Evolutionary conservation across 2,329 filamentous ascomycete genomes (phyloP).

Genomic region (Xylogone sp.): DNA sequence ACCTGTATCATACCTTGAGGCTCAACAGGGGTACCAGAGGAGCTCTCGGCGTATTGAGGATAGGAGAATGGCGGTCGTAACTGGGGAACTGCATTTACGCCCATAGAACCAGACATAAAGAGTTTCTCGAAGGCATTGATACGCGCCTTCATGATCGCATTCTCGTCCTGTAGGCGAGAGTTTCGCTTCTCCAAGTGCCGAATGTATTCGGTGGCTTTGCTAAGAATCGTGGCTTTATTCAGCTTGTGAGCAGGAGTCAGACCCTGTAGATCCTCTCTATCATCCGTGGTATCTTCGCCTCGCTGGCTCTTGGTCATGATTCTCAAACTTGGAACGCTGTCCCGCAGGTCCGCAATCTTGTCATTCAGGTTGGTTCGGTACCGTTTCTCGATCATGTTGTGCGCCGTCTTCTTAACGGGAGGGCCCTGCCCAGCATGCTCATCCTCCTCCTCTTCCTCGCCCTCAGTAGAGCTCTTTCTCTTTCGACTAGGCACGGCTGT

Average conservation of each 20-base stretch:
- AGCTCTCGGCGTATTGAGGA: slow-evolving; percentile 22
- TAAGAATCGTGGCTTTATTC: slow-evolving; percentile 93
- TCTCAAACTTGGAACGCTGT: slow-evolving; percentile 86
- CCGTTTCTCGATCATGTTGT: slow-evolving; percentile 97
- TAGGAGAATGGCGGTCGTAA: slow-evolving; percentile 34
- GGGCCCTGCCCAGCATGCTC: slow-evolving; percentile 53
- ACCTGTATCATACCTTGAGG: slow-evolving; percentile 60
- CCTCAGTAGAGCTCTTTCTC: slow-evolving; percentile 63
- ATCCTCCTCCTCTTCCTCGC: slow-evolving; percentile 57
- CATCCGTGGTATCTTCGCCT: slow-evolving; percentile 66
- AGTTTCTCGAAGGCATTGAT: slow-evolving; percentile 75
- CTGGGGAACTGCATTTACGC: slow-evolving; percentile 46
- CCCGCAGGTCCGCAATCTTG: slow-evolving; percentile 87
- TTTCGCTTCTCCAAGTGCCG: slow-evolving; percentile 90
- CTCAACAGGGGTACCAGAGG: slow-evolving; percentile 30
- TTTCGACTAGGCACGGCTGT: slow-evolving; percentile 54
- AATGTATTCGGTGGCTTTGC: slow-evolving; percentile 96
- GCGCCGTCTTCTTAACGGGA: slow-evolving; percentile 82
- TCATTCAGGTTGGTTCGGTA: slow-evolving; percentile 96
- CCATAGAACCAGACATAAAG: slow-evolving; percentile 72
- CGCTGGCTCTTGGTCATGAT: slow-evolving; percentile 72
- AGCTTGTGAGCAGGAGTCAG: slow-evolving; percentile 86
- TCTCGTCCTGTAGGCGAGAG: slow-evolving; percentile 76
- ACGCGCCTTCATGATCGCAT: slow-evolving; percentile 71
- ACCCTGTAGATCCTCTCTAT: slow-evolving; percentile 77